These are phyloP conservation scores for Cytospora piceicola DNA, from an alignment of 2,329 filamentous ascomycete species.

Conservation along the genomic window DNA sequence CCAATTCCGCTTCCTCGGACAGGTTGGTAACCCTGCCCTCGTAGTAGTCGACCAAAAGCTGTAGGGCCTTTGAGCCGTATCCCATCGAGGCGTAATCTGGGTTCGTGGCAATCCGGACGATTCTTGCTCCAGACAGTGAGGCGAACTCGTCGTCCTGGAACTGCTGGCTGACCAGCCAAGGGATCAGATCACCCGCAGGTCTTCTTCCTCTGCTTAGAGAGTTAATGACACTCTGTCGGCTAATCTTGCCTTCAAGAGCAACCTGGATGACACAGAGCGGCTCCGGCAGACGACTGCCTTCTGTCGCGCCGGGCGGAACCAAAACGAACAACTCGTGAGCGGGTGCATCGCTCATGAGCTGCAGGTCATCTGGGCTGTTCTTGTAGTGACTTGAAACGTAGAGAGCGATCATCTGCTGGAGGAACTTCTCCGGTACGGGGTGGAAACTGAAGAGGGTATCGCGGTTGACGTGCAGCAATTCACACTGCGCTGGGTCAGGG, in stretches of 20 bases:
- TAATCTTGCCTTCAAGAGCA: constrained; percentile 92
- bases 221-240: constrained; percentile 87
- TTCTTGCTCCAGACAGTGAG: constrained; percentile 83
- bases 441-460: constrained; percentile 99
- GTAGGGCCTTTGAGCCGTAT: constrained; percentile 86
- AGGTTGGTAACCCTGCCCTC: constrained; percentile 89
- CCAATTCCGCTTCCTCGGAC: constrained; percentile 66
- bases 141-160: constrained; percentile 98
- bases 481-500: constrained; percentile 88
- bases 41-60: constrained; percentile 89
- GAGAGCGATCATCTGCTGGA: constrained; percentile 97
- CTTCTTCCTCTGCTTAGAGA: constrained; percentile 86
- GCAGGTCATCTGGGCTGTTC: constrained; percentile 96
- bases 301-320: constrained; percentile 80
- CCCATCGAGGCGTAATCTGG: constrained; percentile 92
- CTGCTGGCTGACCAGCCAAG: constrained; percentile 96
- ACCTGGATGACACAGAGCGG: constrained; percentile 95
- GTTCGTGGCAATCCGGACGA: constrained; percentile 95
- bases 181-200: constrained; percentile 90
- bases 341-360: constrained; percentile 96
- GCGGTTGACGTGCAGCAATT: constrained; percentile 91
- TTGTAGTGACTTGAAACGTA: constrained; percentile 99
- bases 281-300: constrained; percentile 80
- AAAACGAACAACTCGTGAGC: constrained; percentile 96
- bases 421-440: constrained; percentile 92